Conservation (phyloP, 164 flowering plant species). For the Houttuynia cordata region DNA sequence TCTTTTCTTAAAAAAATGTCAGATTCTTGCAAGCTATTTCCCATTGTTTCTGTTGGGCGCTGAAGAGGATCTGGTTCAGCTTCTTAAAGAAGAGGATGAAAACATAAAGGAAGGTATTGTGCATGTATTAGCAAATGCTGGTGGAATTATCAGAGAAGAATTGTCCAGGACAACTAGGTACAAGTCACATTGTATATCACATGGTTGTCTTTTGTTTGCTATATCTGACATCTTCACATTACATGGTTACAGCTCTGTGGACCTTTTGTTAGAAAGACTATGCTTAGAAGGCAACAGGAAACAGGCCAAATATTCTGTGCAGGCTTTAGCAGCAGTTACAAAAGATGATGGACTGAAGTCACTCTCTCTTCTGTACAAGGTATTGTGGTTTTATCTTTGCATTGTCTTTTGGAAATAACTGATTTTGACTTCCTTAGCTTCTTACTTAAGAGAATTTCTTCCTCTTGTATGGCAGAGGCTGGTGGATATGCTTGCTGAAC, state of each 20-base stretch:
- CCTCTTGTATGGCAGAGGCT: conserved; percentile 53
- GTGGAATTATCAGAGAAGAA: conserved; percentile 85
- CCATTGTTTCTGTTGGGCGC: conserved; percentile 59
- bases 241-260: conserved; percentile 62
- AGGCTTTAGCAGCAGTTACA: conserved; percentile 87
- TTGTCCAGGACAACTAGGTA: conserved; percentile 69
- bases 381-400: conserved; percentile 9
- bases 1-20: conserved; percentile 6
- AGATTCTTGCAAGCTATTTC: conserved; percentile 75
- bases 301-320: conserved; percentile 98
- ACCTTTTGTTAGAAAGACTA: conserved; percentile 72
- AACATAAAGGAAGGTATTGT: conserved; percentile 74
- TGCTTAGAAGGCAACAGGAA: conserved; percentile 89
- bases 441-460: conserved; percentile 1
- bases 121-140: conserved; percentile 87
- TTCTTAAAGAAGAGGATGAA: conserved; percentile 87
- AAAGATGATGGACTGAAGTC: conserved; percentile 97
- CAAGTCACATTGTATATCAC: neutral
- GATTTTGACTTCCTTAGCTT: neutral
- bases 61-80: conserved; percentile 61
- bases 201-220: conserved; percentile 1
- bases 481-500: conserved; percentile 85
- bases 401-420: neutral
- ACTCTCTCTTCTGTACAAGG: conserved; percentile 93
- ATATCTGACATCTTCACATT: conserved; percentile 2